These are phyloP conservation scores for Cladosporium sp. DNA, from an alignment of 2,329 filamentous ascomycete species.

Conservation along the genomic window DNA sequence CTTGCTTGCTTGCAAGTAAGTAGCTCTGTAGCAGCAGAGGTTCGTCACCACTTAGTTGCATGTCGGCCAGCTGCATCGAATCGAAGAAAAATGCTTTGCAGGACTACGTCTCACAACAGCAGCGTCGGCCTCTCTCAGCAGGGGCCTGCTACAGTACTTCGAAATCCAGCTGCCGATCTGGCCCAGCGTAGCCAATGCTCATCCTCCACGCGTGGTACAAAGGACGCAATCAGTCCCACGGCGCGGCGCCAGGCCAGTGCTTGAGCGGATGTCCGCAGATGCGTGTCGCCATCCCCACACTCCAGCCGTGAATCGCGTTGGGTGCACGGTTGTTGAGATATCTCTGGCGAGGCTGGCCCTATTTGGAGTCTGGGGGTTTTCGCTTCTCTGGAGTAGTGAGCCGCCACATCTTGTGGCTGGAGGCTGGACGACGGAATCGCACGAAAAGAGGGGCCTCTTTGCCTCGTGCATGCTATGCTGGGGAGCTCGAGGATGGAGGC, in stretches of 20 bases:
- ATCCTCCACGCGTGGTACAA: slow-evolving; percentile 6
- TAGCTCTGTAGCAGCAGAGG: not conserved
- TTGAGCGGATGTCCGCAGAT: slow-evolving; percentile 11
- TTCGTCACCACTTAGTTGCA: slow-evolving; percentile 4
- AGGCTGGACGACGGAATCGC: not conserved
- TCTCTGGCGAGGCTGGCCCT: not conserved
- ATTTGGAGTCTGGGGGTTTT: not conserved
- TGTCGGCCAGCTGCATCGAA: not conserved
- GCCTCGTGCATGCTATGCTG: not conserved
- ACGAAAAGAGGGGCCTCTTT: not conserved
- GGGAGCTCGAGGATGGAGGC: not conserved
- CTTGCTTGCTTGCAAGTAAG: not conserved
- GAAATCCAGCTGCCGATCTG: slow-evolving; percentile 5
- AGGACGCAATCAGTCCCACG: slow-evolving; percentile 12
- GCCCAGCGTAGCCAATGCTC: slow-evolving; percentile 4
- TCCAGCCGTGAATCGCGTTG: slow-evolving; percentile 4
- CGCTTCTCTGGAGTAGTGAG: not conserved
- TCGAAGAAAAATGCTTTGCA: slow-evolving; percentile 1
- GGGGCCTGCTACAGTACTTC: slow-evolving; percentile 4
- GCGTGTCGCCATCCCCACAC: slow-evolving; percentile 19
- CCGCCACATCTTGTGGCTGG: slow-evolving; percentile 4
- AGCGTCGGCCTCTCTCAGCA: slow-evolving; percentile 9
- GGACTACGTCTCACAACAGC: slow-evolving; percentile 13
- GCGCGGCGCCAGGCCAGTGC: slow-evolving; percentile 11
- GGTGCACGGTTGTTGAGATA: slow-evolving; percentile 4